phyloP scores from a whole-genome alignment of 148 eudicot genomes.

The Silene conica region DNA sequence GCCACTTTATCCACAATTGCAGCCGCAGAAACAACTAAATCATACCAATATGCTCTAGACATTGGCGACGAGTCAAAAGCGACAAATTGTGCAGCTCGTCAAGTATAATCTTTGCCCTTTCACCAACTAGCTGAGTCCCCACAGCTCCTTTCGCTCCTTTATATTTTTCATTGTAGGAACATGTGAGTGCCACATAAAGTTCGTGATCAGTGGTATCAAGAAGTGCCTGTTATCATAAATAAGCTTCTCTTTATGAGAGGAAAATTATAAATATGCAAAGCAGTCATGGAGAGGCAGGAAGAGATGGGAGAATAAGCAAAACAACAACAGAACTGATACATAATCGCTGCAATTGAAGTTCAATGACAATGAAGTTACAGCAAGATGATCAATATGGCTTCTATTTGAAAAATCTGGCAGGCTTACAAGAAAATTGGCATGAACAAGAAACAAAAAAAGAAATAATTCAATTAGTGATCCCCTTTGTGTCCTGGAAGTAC shows the following conservation, averaged over 20 bases:
- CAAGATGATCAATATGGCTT: not conserved
- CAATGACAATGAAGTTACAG: not conserved
- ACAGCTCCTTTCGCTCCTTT: conserved; percentile 78
- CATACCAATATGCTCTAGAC: conserved; percentile 85
- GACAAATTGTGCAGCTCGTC: conserved; percentile 69
- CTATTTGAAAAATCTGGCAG: not conserved
- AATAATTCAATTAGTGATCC: too few species aligned
- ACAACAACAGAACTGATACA: not conserved
- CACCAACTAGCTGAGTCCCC: conserved; percentile 87
- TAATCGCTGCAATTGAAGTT: not conserved
- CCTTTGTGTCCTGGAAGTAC: too few species aligned
- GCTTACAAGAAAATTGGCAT: too few species aligned
- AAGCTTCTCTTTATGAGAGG: conserved; percentile 13
- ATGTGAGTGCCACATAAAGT: conserved; percentile 71
- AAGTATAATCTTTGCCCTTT: conserved; percentile 83
- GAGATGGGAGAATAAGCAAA: not conserved
- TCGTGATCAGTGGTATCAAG: conserved; percentile 77
- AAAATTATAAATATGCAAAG: not conserved
- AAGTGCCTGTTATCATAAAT: conserved; percentile 60
- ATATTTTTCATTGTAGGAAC: conserved; percentile 55
- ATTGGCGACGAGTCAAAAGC: conserved; percentile 63
- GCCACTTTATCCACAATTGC: not conserved
- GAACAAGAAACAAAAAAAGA: too few species aligned
- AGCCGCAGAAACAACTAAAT: not conserved
- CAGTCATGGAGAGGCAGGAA: not conserved